phyloP scores from a whole-genome alignment of 768 basidiomycete genomes.

The Suillus alpinus region DNA sequence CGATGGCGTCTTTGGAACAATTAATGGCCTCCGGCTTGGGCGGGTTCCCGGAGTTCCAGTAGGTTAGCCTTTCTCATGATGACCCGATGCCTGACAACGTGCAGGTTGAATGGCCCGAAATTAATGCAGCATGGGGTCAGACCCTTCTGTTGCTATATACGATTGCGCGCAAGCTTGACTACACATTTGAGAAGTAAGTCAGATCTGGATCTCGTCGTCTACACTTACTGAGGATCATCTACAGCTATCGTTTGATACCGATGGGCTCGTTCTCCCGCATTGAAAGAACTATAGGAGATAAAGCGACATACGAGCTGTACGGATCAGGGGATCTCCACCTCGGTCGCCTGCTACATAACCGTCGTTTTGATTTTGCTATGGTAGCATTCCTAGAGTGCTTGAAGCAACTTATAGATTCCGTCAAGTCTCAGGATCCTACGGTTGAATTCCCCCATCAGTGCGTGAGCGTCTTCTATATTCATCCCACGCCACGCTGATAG shows the following conservation, averaged over 20 bases:
- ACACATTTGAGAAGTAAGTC: conserved; percentile 78
- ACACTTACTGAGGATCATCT: conserved; percentile 10
- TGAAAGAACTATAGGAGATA: conserved; percentile 78
- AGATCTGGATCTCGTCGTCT: background rate
- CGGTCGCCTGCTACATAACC: conserved; percentile 87
- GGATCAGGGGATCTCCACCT: conserved; percentile 92
- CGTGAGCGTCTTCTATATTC: conserved; percentile 31
- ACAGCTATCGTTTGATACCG: conserved; percentile 85
- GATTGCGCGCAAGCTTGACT: conserved; percentile 88
- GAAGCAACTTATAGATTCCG: conserved; percentile 86
- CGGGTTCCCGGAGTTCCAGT: conserved; percentile 83
- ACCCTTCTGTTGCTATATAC: conserved; percentile 89
- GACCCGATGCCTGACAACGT: conserved; percentile 13
- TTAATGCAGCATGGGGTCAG: conserved; percentile 98
- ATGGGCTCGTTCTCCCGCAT: conserved; percentile 95
- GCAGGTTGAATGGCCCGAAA: conserved; percentile 96
- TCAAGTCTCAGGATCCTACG: conserved; percentile 65
- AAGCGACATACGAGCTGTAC: conserved; percentile 86
- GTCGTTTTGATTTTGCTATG: conserved; percentile 95
- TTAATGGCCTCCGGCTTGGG: conserved; percentile 91
- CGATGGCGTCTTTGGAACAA: conserved; percentile 95
- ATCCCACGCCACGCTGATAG: background rate
- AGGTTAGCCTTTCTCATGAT: conserved; percentile 25
- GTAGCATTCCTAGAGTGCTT: conserved; percentile 95
- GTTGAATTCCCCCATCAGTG: conserved; percentile 88